Evolutionary conservation across 257 asterid genomes (phyloP).

Genomic region (Fraxinus quadrangulata): DNA sequence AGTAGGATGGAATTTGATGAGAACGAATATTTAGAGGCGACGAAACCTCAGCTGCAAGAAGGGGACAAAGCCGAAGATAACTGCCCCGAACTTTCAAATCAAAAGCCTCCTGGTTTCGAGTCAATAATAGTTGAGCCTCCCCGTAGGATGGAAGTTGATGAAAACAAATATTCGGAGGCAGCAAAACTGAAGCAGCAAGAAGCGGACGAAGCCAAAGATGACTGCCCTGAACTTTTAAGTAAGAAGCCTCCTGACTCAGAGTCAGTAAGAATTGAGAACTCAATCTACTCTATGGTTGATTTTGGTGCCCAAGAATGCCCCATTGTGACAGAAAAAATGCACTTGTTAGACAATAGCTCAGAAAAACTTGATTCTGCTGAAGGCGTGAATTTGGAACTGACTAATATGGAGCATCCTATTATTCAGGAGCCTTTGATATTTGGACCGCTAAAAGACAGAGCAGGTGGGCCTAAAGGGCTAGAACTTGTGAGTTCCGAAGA

Average conservation of each 20-base stretch:
- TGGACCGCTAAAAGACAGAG: not conserved
- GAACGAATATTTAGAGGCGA: not conserved
- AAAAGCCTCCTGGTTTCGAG: slow-evolving; percentile 39
- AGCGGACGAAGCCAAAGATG: slow-evolving; percentile 16
- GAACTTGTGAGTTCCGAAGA: slow-evolving; percentile 5
- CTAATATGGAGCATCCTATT: not conserved
- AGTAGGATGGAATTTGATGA: not conserved
- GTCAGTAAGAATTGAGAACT: slow-evolving; percentile 24
- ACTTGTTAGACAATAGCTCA: not conserved
- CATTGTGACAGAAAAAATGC: not conserved
- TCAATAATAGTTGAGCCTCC: slow-evolving; percentile 17
- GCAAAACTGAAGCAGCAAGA: slow-evolving; percentile 21
- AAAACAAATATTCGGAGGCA: not conserved
- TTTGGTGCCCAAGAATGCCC: not conserved
- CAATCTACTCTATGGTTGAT: not conserved
- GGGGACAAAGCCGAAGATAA: slow-evolving; percentile 16
- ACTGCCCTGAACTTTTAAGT: slow-evolving; percentile 12
- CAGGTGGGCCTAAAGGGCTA: slow-evolving; percentile 13
- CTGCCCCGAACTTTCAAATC: slow-evolving; percentile 19
- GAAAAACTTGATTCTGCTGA: not conserved
- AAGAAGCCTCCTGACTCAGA: slow-evolving; percentile 43
- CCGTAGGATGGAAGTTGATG: not conserved
- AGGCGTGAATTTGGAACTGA: not conserved
- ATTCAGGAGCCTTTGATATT: not conserved
- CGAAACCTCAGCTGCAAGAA: slow-evolving; percentile 20